Conservation (phyloP, 2,329 filamentous ascomycete species). For the Myriosclerotinia scirpicola region DNA sequence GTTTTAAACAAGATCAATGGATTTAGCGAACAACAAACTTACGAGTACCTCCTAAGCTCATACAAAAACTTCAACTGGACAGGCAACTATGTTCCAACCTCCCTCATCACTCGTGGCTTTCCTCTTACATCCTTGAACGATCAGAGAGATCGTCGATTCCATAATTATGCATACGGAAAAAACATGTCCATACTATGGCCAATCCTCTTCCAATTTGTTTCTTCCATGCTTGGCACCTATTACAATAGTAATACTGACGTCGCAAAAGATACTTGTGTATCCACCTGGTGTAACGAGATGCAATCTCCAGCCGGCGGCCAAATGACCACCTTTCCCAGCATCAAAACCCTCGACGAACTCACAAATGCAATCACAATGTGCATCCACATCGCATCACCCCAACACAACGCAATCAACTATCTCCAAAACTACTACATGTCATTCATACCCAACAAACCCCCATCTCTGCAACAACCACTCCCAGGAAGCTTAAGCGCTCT, state of each 20-base stretch:
- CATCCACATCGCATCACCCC: slow-evolving; percentile 52
- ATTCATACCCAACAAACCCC: slow-evolving; percentile 49
- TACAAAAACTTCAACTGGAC: slow-evolving; percentile 27
- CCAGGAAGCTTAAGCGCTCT: slow-evolving; percentile 34
- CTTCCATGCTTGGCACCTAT: slow-evolving; percentile 42
- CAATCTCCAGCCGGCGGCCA: slow-evolving; percentile 41
- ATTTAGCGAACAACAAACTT: slow-evolving; percentile 18
- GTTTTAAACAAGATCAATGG: slow-evolving; percentile 20
- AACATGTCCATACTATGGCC: slow-evolving; percentile 49
- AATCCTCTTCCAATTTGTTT: slow-evolving; percentile 46
- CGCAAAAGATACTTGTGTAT: slow-evolving; percentile 41
- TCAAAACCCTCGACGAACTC: slow-evolving; percentile 46
- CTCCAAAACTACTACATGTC: slow-evolving; percentile 52
- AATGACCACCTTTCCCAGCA: slow-evolving; percentile 47
- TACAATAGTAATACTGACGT: slow-evolving; percentile 42
- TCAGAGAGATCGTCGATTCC: slow-evolving; percentile 41
- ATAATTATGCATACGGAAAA: slow-evolving; percentile 51
- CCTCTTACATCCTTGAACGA: slow-evolving; percentile 41
- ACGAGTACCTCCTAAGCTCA: slow-evolving; percentile 20
- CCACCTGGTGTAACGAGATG: slow-evolving; percentile 46
- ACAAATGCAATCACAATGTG: slow-evolving; percentile 52
- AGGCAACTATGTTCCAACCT: slow-evolving; percentile 46
- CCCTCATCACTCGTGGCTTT: slow-evolving; percentile 48
- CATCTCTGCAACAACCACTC: slow-evolving; percentile 42
- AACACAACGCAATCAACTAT: slow-evolving; percentile 54